These are phyloP conservation scores for Melaleuca quinquenervia DNA, from an alignment of 345 rosid species.

Conservation along the genomic window DNA sequence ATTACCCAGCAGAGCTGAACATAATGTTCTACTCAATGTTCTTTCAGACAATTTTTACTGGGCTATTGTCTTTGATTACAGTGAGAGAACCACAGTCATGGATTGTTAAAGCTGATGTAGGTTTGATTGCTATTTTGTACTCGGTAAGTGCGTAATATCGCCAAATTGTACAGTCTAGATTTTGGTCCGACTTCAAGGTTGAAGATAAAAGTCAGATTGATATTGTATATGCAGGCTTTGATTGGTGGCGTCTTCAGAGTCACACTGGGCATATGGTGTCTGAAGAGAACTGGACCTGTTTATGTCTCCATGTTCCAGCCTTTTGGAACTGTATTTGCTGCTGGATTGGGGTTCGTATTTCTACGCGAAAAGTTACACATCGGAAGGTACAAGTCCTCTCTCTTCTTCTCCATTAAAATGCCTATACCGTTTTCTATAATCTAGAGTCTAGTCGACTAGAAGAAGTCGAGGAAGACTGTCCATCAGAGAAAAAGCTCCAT, in stretches of 20 bases:
- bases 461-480: neutral
- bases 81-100: constrained; percentile 24
- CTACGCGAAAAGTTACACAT: neutral
- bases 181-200: neutral
- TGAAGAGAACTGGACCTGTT: neutral
- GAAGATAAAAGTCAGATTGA: neutral
- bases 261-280: neutral
- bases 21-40: constrained; percentile 29
- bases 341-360: neutral
- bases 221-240: neutral
- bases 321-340: neutral
- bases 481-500: neutral
- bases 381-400: neutral
- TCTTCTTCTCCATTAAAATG: neutral
- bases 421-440: neutral
- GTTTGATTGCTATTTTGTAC: constrained; percentile 24
- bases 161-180: neutral
- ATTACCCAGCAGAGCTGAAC: constrained; percentile 27
- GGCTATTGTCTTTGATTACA: constrained; percentile 13
- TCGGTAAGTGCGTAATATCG: constrained; percentile 11
- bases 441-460: neutral
- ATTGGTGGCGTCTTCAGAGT: neutral
- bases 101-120: constrained; percentile 21
- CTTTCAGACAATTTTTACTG: constrained; percentile 39
- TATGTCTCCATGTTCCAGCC: neutral